Base-by-base conservation (phyloP, 306 rosid species). In the Pyrus bretschneideri region DNA sequence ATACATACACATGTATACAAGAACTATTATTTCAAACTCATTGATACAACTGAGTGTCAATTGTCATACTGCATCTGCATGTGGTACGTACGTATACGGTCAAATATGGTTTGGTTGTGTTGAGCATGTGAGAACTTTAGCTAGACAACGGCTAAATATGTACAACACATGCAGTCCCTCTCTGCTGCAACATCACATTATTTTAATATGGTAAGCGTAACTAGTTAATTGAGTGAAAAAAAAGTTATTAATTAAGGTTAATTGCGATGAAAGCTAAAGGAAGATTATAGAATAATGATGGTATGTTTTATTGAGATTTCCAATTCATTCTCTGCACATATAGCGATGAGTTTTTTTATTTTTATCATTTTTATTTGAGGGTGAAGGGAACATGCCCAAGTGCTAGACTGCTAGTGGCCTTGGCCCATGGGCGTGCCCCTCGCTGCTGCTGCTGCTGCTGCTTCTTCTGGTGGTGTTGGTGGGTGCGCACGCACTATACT, bases 361-460 rank as follows among this genome's bases (percentile, higher is more conserved):
- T 35, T 58, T 2, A 49, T 49, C 55, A 49, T 15, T 21, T 21
- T 17, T 49, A 61, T 69, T 73, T 63, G 62, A 54, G 59, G 71
- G 55, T 72, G 82, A 78, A 58, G 63, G 30, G 63, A 73, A 82
- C 85, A 69, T 74, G 27, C 59, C 68, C 73, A 69, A 69, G 82
- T 73, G 82, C 82, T 64, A 15, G 21, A 69, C 79, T 73, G 82
- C 82, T 64, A 15, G 21, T 49, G 21, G 21, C 55, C 54, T 49
- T 49, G 8, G 21, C 55, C 55, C 70, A 18, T 31, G 44, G 65
- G 78, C 81, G 85, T 72, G 78, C 71, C 74, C 74, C 40, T 17
- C 70, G 80, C 63, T 63, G 61, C 31, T 29, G 58, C 38, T 25
- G 44, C 14, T 70, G 30, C 38, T 25, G 44, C 14, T 70, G 30